Evolutionary conservation across 768 basidiomycete genomes (phyloP).

Genomic region (Podaxis sp.): DNA sequence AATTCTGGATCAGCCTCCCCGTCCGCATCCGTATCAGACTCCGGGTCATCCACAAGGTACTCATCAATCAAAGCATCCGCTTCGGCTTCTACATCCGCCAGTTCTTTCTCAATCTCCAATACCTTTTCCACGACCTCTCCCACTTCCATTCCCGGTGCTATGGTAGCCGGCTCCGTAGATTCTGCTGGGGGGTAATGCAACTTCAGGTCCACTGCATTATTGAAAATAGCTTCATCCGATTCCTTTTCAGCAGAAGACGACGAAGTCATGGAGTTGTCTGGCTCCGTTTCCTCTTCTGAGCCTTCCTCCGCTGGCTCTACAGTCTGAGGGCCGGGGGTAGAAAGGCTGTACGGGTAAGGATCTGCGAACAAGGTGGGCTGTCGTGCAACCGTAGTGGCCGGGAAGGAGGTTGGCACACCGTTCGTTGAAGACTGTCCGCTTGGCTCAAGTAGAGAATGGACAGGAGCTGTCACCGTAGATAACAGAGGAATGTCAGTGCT

Average conservation of each 20-base stretch:
- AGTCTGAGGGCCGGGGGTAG: slow-evolving; percentile 34
- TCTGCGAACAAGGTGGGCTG: slow-evolving; percentile 35
- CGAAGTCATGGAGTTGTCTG: slow-evolving; percentile 32
- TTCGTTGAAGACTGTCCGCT: background rate
- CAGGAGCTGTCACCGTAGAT: background rate
- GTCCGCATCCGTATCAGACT: slow-evolving; percentile 33
- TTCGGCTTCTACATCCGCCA: slow-evolving; percentile 4
- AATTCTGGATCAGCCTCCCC: slow-evolving; percentile 37
- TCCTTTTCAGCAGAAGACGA: slow-evolving; percentile 27
- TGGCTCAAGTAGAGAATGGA: background rate
- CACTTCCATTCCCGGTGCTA: background rate
- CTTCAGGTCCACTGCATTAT: slow-evolving; percentile 19
- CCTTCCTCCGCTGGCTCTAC: slow-evolving; percentile 18
- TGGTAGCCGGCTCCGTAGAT: background rate
- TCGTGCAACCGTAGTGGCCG: slow-evolving; percentile 15
- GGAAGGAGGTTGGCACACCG: background rate
- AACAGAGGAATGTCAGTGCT: background rate
- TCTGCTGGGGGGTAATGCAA: slow-evolving; percentile 22
- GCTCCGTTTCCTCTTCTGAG: slow-evolving; percentile 28
- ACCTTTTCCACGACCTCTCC: background rate
- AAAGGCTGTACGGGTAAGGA: slow-evolving; percentile 49
- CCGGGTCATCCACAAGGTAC: slow-evolving; percentile 12
- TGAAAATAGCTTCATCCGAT: slow-evolving; percentile 16
- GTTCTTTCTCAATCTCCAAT: background rate
- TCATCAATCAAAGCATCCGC: slow-evolving; percentile 4